phyloP scores from a whole-genome alignment of 2,329 filamentous ascomycete species.

The Aspergillus sp. region DNA sequence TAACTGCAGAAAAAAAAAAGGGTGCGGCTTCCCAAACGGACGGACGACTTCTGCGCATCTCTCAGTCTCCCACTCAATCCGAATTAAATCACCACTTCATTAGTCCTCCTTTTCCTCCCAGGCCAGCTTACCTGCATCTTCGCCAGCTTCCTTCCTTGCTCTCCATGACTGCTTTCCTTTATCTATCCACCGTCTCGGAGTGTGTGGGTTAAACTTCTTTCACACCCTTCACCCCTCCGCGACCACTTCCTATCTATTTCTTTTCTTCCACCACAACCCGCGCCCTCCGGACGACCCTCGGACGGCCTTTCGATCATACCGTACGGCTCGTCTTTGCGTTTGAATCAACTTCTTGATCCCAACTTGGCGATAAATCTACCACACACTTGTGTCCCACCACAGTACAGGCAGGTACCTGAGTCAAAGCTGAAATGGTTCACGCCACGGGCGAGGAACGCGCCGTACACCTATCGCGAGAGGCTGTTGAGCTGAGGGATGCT shows the following conservation, averaged over 20 bases:
- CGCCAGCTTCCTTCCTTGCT: slow-evolving; percentile 11
- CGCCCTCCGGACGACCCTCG: neutral
- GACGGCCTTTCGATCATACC: neutral
- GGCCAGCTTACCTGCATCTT: slow-evolving; percentile 14
- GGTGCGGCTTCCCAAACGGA: slow-evolving; percentile 5
- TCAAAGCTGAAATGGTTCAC: slow-evolving; percentile 47
- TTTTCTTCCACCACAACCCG: neutral
- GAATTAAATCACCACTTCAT: neutral
- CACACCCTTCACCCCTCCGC: slow-evolving; percentile 10
- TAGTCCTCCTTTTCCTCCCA: slow-evolving; percentile 13
- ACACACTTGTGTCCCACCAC: slow-evolving; percentile 15
- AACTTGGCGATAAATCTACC: neutral
- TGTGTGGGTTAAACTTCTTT: slow-evolving; percentile 23
- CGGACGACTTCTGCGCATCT: slow-evolving; percentile 16
- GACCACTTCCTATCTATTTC: neutral
- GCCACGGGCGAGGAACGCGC: slow-evolving; percentile 51
- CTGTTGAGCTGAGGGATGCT: slow-evolving; percentile 51
- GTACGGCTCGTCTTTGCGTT: neutral
- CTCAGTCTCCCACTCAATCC: slow-evolving; percentile 9
- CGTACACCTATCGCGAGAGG: slow-evolving; percentile 51
- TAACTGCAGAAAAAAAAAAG: slow-evolving; percentile 11
- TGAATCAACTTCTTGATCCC: neutral
- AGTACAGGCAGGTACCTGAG: slow-evolving; percentile 14
- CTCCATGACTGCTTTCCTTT: slow-evolving; percentile 26
- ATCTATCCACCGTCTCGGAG: slow-evolving; percentile 23